Evolutionary conservation across 108 stramenopile species (phyloP), one percentile per base, ranked within the genome.

Genomic region (Cyclotella choctawhatcheeana): DNA sequence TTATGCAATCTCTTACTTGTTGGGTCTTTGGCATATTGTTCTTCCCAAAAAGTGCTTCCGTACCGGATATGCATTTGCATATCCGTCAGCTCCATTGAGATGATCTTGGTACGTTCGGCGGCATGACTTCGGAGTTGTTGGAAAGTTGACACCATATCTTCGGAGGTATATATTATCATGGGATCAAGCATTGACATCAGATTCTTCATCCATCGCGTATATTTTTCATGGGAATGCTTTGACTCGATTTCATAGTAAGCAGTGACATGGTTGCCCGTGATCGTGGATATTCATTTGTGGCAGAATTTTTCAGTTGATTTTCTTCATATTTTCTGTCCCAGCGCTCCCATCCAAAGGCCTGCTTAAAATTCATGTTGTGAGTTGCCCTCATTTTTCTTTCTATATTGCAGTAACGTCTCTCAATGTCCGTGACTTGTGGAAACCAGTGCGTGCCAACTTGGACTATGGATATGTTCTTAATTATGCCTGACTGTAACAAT

Each of bases 151-250:
- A 90, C 67, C 34, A 90, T 45, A 50, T 75, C 86, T 10, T 75
- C 56, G 21, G 67, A 50, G 24, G 84, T 85, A 58, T 85, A 90
- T n/a, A 90, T 83, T 20, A 90, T 76, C 85, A 90, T 86, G 21
- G 79, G 63, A 77, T 90, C 89, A 67, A 81, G 81, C 22, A 86
- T 48, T 53, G 83, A 84, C 32, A 90, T 44, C 67, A 86, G 80
- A 61, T 88, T 88, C 26, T 35, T 51, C 89, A 90, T 90, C 89
- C 89, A 90, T 20, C 29, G 44, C 34, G 61, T 69, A 77, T 90
- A 90, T 29, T 80, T 58, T 26, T 64, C 70, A 8, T 70, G 20
- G 6, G 71, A 8, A 59, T 66, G 73, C 59, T 90, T 90, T 30
- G 87, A 88, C 59, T 20, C 50, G 22, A 85, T 66, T 17, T 63